Conservation (phyloP, 306 rosid genomes). For the Gastrolobium bilobum region DNA sequence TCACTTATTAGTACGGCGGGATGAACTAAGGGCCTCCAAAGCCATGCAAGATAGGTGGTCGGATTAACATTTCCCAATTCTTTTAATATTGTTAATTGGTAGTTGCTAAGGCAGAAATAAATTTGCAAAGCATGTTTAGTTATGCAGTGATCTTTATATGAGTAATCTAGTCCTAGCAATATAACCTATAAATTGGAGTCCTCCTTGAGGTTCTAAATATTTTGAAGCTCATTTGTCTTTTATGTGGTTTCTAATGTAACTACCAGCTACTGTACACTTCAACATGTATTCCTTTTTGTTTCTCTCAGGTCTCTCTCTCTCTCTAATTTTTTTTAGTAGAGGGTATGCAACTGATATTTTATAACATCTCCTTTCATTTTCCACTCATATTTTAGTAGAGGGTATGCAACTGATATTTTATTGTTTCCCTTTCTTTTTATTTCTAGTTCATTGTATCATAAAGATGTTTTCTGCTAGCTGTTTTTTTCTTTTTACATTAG, state of each 20-base stretch:
- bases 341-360: neutral
- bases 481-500: neutral
- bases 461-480: neutral
- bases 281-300: constrained; percentile 13
- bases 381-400: constrained; percentile 13
- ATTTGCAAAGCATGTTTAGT: constrained; percentile 20
- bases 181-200: constrained; percentile 5
- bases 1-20: constrained; percentile 87
- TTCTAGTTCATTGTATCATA: constrained; percentile 22
- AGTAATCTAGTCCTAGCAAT: constrained; percentile 31
- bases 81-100: constrained; percentile 20
- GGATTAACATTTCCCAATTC: constrained; percentile 44
- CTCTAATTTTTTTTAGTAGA: constrained; percentile 6
- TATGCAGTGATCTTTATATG: constrained; percentile 24
- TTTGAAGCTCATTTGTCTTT: too few species aligned
- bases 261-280: constrained; percentile 10
- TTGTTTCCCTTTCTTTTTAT: neutral
- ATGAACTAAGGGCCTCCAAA: constrained; percentile 90
- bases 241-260: neutral
- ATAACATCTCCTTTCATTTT: constrained; percentile 9
- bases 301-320: neutral
- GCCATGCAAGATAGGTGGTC: constrained; percentile 98
- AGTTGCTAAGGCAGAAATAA: constrained; percentile 22
- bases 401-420: neutral
- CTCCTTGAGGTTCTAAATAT: too few species aligned